Evolutionary conservation across 805 yeast genomes (phyloP), one percentile per base, ranked within the genome.

Genomic region (Metschnikowia dekortorum): DNA sequence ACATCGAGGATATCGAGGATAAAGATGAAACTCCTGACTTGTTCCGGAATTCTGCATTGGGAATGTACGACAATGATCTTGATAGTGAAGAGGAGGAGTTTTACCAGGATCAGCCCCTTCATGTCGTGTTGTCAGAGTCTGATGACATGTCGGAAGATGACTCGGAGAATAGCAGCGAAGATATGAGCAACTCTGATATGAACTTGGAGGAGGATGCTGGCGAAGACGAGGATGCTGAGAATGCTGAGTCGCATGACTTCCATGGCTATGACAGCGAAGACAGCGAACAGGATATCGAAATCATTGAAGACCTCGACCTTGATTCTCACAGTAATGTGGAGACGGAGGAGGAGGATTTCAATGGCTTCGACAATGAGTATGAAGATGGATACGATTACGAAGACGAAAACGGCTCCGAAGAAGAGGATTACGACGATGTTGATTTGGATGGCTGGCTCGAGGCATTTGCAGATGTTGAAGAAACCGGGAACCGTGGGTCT

Each of bases 1-100:
- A 63, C 11, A 60, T 65, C 6, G 63, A 65, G 36, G 87, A 82
- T n/a, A 82, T 78, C 29, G 89, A 84, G 35, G 70, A 74, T 30
- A 63, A 76, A 31, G 95, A 86, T 47, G 92, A 89, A 47, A 81
- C 90, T 0, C 90, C 96, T 0, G 91, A 91, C 63, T 72, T 91
- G 61, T 83, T 92, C 66, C 74, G 85, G 37, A 91, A 94, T 63
- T 91, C 97, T 0, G 88, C 97, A 0, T 73, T 92, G 38, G 97
- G 97, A 1, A 91, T 92, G 95, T 92, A 86, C 63, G 97, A 92
- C 59, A 84, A 87, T 37, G 94, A 85, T 46, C 77, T 80, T 34
- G 85, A 82, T 54, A 80, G 80, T 40, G 86, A 83, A 33, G 85
- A 80, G 10, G 84, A 79, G 8, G 80, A 75, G 28, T 67, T 61